Evolutionary conservation across 768 basidiomycete species (phyloP), one percentile per base, ranked within the genome.

Genomic region (Hygrocybe coccinea): DNA sequence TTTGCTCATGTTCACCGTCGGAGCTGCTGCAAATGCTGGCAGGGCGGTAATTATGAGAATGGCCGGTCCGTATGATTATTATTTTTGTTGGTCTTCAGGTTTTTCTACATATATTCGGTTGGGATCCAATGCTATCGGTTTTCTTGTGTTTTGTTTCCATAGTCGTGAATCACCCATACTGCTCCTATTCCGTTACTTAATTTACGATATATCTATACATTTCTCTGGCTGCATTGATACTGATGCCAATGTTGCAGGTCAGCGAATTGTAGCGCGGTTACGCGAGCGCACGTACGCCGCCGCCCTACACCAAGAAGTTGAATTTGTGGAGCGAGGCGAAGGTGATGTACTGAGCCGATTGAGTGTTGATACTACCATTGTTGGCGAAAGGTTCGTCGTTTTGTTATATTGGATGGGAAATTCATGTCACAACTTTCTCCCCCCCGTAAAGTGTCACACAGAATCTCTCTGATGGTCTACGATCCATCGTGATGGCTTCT

Each of bases 321-420:
- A 95, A 67, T 95, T 85, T 68, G 90, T 95, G 5, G 95, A 97
- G 68, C 82, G 81, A 36, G 91, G 91, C 2, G 92, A 95, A 59
- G 95, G 95, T 7, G 95, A 99, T 67, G 89, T 97, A 8, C 74
- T 97, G 43, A 95, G 92, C 68, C 76, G 95, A 54, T 76, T 98
- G 33, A 93, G 89, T 55, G 87, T 87, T 1, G 95, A 99, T 67
- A 90, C 91, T 5, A 90, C 84, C 60, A 90, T 98, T 60, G 90
- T 98, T 39, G 95, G 95, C 41, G 93, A 92, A 73, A 91, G 89
- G 90, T 89, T 54, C 38, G 71, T 61, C 19, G 21, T 48, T 35
- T 39, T 22, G 29, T 15, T 24, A 33, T 22, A 35, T 25, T 10
- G 14, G 34, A 19, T 9, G 21, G 24, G 29, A 22, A 15, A 43